A percentile compares a stretch with the other conserved stretches of the same genome.
phyloP scores from a whole-genome alignment of 2,329 filamentous ascomycete species.

The Fonsecaea multimorphosa region DNA sequence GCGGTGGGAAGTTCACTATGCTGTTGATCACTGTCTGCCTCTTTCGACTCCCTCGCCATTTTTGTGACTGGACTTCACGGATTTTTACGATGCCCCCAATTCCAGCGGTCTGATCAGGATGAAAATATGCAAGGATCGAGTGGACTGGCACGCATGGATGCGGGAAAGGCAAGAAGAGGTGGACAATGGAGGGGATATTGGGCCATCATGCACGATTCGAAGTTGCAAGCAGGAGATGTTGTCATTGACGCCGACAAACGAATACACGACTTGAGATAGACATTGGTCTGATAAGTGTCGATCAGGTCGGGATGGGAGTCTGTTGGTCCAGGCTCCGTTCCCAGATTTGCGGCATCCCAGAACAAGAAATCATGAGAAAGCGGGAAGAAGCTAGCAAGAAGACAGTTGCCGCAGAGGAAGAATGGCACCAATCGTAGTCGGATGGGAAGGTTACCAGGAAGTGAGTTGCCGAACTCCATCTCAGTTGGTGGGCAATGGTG shows the following conservation, averaged over 20 bases:
- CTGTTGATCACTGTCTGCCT: conserved; percentile 7
- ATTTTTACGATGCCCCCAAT: neutral
- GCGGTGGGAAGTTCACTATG: conserved; percentile 18
- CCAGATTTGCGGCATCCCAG: conserved; percentile 16
- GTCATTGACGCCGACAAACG: too few relatives aligned
- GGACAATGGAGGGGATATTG: neutral
- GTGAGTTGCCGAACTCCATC: neutral
- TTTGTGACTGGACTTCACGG: neutral
- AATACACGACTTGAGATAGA: neutral
- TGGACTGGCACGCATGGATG: neutral
- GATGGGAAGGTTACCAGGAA: too few relatives aligned
- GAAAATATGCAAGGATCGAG: neutral
- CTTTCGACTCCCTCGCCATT: neutral
- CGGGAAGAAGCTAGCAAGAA: neutral
- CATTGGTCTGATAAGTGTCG: conserved; percentile 3
- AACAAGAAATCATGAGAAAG: neutral
- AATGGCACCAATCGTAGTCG: conserved; percentile 3
- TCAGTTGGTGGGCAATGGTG: too few relatives aligned
- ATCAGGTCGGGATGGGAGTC: conserved; percentile 5
- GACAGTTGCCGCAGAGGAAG: neutral
- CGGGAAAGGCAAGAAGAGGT: neutral
- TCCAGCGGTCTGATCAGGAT: neutral
- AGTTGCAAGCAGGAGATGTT: neutral
- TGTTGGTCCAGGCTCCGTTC: conserved; percentile 4
- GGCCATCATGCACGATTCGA: neutral